Base-by-base conservation (phyloP, 2,329 filamentous ascomycete genomes). In the Apiospora sp. region DNA sequence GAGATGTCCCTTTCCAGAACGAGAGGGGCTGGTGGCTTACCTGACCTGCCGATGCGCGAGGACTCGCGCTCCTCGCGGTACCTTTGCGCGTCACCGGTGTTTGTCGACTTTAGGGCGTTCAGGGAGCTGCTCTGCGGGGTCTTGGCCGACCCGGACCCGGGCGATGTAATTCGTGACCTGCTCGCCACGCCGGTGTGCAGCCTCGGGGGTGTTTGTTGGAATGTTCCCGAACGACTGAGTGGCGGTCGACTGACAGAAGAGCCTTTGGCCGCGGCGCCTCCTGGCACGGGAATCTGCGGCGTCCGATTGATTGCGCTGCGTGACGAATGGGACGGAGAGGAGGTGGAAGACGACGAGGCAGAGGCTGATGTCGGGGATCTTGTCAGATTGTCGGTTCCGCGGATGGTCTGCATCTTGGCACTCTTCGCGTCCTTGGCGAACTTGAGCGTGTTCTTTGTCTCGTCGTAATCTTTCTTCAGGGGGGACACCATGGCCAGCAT, bases 401-500 rank as follows among this genome's bases (percentile, higher is more conserved):
- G 34, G 8, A 67, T 22, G 54, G 41, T 67, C 16, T 48, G 51
- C 41, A 73, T 51, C 16, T 67, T 73, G 41, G 67, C 72, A 14
- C 67, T 19, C 43, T 61, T 64, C 13, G 72, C 95, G 89, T 98
- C 98, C 46, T 94, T 97, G 22, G 96, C 96, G 83, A 99, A 99
- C 79, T 96, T 93, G 82, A 99, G 87, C 87, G 95, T 98, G 64
- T 95, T 98, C 81, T 98, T 86, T 3, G 95, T 98, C 87, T 99
- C 96, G 79, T 92, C 93, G 75, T 98, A 86, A 84, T 98, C 96
- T 7, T 92, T 93, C 84, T 97, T 94, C 73, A 98, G 86, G 46
- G 96, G 96, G 77, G 93, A 96, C 72, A 98, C 93, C 95, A 98
- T 98, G 81, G 98, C 94, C 82, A 99, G 98, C 96, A 99, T 99